A percentile compares a stretch with the other conserved stretches of the same genome.
phyloP scores from a whole-genome alignment of 306 rosid species.

The Pyrus pyrifolia region DNA sequence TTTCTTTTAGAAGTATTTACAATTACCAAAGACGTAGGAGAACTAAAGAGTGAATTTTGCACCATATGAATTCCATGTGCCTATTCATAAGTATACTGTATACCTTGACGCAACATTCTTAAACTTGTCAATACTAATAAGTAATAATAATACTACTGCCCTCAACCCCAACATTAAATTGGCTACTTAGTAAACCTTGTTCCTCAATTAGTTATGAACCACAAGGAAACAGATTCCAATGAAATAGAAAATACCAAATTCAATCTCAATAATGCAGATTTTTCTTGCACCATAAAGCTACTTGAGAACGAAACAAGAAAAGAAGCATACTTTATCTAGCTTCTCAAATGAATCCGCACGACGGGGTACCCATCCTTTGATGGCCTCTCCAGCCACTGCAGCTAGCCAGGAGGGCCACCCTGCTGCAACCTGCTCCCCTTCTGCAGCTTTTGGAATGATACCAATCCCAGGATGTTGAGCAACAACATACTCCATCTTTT shows the following conservation, averaged over 20 bases:
- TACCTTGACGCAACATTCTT: background rate
- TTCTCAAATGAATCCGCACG: constrained; percentile 97
- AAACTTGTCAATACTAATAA: background rate
- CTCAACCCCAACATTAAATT: background rate
- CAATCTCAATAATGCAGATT: background rate
- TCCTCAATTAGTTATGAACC: background rate
- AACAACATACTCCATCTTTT: constrained; percentile 61
- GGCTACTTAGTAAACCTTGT: background rate
- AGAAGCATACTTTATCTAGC: constrained; percentile 78
- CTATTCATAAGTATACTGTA: background rate
- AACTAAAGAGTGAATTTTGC: background rate
- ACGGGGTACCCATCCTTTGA: constrained; percentile 91
- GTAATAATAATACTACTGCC: background rate
- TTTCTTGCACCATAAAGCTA: constrained; percentile 13
- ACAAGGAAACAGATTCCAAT: background rate
- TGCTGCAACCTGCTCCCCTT: constrained; percentile 95
- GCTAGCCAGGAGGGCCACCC: constrained; percentile 98
- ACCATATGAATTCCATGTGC: background rate
- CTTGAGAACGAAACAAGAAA: constrained; percentile 15
- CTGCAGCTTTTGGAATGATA: constrained; percentile 68
- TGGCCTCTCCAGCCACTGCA: constrained; percentile 96
- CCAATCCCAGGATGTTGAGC: constrained; percentile 74
- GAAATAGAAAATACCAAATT: background rate
- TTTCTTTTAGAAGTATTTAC: background rate
- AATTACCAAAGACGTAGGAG: background rate